Percentiles rank a stretch among this genome's conserved stretches.
These are phyloP conservation scores for Mimosa bimucronata DNA, from an alignment of 306 rosid species.

Conservation along the genomic window DNA sequence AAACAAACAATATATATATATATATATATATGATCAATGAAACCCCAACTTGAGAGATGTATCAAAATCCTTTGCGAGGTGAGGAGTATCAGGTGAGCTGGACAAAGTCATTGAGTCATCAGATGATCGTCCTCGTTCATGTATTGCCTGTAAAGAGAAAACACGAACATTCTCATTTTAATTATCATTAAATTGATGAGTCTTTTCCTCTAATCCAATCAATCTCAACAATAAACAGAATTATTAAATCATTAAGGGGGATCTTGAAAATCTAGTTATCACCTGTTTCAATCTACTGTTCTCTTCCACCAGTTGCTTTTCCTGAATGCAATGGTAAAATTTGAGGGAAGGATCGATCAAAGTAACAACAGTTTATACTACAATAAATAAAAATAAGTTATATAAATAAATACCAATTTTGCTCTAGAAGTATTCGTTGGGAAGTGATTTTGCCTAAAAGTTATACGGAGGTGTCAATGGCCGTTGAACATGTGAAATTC, in stretches of 20 bases:
- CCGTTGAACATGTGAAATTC: too few relatives aligned
- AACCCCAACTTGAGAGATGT: slow-evolving; percentile 58
- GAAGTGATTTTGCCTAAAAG: too few relatives aligned
- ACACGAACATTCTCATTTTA: neutral
- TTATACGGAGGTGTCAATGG: too few relatives aligned
- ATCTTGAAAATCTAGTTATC: neutral
- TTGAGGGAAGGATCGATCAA: neutral
- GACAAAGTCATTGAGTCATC: slow-evolving; percentile 30
- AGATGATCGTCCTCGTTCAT: slow-evolving; percentile 40
- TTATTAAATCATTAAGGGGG: neutral
- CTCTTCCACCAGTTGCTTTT: neutral
- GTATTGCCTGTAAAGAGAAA: slow-evolving; percentile 9
- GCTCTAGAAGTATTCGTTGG: too few relatives aligned
- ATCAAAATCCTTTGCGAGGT: slow-evolving; percentile 28
- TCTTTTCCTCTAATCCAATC: neutral
- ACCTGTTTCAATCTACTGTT: slow-evolving; percentile 1
- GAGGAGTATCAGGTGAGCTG: slow-evolving; percentile 37
- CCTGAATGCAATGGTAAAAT: neutral
- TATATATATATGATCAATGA: neutral
- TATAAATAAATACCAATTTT: too few relatives aligned
- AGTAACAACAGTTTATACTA: neutral
- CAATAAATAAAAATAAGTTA: neutral
- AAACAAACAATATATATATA: neutral
- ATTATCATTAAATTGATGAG: slow-evolving; percentile 5
- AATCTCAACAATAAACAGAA: too few relatives aligned